These are phyloP conservation scores for Backusella psychrophila DNA, from an alignment of 192 early-diverging fungal genomes.

Conservation along the genomic window DNA sequence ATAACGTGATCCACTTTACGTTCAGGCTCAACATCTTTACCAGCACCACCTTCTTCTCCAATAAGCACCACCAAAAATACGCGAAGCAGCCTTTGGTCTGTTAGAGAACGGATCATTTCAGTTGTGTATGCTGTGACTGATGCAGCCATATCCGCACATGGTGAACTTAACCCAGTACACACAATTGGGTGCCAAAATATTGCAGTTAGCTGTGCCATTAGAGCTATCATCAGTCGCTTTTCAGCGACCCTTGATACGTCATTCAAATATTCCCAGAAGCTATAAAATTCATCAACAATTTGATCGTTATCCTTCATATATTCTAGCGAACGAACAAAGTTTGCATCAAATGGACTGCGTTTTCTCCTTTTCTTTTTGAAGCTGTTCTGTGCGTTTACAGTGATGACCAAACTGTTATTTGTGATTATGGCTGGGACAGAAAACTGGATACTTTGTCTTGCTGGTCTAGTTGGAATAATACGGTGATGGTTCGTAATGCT, in stretches of 20 bases:
- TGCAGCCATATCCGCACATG: slow-evolving; percentile 26
- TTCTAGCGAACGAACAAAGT: slow-evolving; percentile 31
- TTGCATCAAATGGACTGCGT: slow-evolving; percentile 29
- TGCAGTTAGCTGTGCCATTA: slow-evolving; percentile 37
- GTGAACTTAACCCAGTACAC: slow-evolving; percentile 30
- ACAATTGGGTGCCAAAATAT: slow-evolving; percentile 38
- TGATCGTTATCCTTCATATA: slow-evolving; percentile 11
- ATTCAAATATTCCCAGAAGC: slow-evolving; percentile 39
- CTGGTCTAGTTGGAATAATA: slow-evolving; percentile 24
- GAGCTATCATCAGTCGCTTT: slow-evolving; percentile 31
- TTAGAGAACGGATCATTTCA: slow-evolving; percentile 38
- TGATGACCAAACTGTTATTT: slow-evolving; percentile 28
- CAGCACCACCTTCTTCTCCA: slow-evolving; percentile 37
- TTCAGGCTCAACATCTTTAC: slow-evolving; percentile 37
- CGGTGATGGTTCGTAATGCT: slow-evolving; percentile 26
- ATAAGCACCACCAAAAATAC: slow-evolving; percentile 31
- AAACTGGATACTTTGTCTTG: slow-evolving; percentile 27
- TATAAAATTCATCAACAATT: slow-evolving; percentile 35
- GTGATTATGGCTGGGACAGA: slow-evolving; percentile 35
- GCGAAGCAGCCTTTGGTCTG: slow-evolving; percentile 33
- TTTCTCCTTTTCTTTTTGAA: slow-evolving; percentile 35
- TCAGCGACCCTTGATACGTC: slow-evolving; percentile 36
- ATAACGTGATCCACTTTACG: not conserved
- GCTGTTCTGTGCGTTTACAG: slow-evolving; percentile 32
- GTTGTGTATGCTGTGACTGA: slow-evolving; percentile 36